These are phyloP conservation scores for Chrysosporium queenslandicum DNA, from an alignment of 2,329 filamentous ascomycete genomes.

Conservation along the genomic window DNA sequence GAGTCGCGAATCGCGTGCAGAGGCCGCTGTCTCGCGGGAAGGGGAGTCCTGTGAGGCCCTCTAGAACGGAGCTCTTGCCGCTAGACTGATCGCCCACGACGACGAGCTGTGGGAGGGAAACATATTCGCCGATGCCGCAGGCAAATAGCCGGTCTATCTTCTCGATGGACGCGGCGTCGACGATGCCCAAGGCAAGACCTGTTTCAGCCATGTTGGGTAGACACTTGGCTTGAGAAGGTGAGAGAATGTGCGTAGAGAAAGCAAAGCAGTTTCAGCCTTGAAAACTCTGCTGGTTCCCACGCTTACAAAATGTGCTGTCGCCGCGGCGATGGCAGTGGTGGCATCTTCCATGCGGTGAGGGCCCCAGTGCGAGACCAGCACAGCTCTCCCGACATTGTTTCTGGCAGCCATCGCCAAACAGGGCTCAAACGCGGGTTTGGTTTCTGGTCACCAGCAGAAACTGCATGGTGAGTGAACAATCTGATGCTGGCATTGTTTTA, in stretches of 20 bases:
- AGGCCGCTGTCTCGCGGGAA: conserved; percentile 22
- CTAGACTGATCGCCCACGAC: conserved; percentile 17
- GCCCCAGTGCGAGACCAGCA: no score
- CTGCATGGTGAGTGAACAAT: no score
- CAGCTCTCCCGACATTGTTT: no score
- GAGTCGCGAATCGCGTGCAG: conserved; percentile 40
- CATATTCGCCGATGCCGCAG: conserved; percentile 25
- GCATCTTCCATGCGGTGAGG: no score
- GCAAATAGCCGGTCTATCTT: conserved; percentile 32
- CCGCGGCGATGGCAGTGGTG: no score
- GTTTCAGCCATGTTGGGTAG: not conserved
- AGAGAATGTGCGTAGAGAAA: not conserved
- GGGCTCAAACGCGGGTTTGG: not conserved
- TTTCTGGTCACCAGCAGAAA: not conserved
- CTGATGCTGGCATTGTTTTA: no score
- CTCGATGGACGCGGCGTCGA: conserved; percentile 18
- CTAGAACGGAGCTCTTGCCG: conserved; percentile 19
- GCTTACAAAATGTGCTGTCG: no score
- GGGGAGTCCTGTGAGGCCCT: conserved; percentile 13
- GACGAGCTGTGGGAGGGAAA: conserved; percentile 19
- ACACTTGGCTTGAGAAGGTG: not conserved
- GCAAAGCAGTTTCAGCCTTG: not conserved
- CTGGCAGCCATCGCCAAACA: no score
- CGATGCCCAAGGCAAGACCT: conserved; percentile 30
- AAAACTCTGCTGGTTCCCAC: no score